phyloP scores from a whole-genome alignment of 1,284 basidiomycete species.

The Athelia sp. region DNA sequence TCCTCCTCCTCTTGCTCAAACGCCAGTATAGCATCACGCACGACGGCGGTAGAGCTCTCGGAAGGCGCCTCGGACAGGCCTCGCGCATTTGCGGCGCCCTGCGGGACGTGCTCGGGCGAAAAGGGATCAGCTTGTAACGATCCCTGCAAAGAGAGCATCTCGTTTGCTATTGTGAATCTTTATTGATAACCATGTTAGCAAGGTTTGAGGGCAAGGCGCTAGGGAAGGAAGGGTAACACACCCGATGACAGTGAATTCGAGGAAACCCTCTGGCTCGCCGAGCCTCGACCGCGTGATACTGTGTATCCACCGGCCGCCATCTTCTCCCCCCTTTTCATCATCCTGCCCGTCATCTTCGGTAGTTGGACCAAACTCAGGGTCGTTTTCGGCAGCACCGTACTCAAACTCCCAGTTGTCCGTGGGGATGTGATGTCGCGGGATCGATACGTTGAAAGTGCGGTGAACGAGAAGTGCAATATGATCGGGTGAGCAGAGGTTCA shows the following conservation, averaged over 20 bases:
- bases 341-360: slow-evolving; percentile 24
- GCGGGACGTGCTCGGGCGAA: slow-evolving; percentile 53
- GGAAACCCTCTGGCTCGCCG: slow-evolving; percentile 64
- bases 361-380: slow-evolving; percentile 59
- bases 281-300: slow-evolving; percentile 65
- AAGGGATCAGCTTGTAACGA: slow-evolving; percentile 88
- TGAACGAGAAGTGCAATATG: slow-evolving; percentile 92
- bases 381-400: slow-evolving; percentile 72
- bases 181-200: slow-evolving; percentile 6
- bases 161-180: slow-evolving; percentile 89
- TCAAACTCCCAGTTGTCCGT: slow-evolving; percentile 83
- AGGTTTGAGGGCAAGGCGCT: background rate
- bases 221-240: slow-evolving; percentile 31
- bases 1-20: slow-evolving; percentile 18
- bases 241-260: slow-evolving; percentile 92
- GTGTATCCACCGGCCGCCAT: slow-evolving; percentile 79
- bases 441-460: slow-evolving; percentile 95
- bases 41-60: slow-evolving; percentile 4
- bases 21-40: slow-evolving; percentile 5
- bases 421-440: slow-evolving; percentile 90
- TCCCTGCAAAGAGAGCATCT: slow-evolving; percentile 91
- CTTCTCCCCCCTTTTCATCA: slow-evolving; percentile 28
- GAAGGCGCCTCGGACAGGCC: slow-evolving; percentile 17
- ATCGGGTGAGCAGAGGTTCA: slow-evolving; percentile 90
- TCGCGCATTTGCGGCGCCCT: background rate